These are phyloP conservation scores for Nicotiana attenuata DNA, from an alignment of 257 asterid genomes.

Conservation along the genomic window DNA sequence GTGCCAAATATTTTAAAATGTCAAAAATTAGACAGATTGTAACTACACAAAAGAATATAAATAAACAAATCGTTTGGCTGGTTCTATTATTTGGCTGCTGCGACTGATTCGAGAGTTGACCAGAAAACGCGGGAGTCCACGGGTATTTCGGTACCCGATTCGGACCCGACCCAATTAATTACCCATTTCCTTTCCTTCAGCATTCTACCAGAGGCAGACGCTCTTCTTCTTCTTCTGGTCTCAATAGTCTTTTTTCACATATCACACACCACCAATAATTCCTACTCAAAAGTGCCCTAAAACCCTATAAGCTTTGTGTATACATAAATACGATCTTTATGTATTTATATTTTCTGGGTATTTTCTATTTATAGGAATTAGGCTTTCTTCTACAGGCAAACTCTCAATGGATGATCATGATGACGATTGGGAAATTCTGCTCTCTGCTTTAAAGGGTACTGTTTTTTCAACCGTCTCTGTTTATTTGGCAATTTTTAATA, in stretches of 20 bases:
- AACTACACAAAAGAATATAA: not conserved
- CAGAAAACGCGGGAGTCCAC: slow-evolving; percentile 15
- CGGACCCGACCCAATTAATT: slow-evolving; percentile 14
- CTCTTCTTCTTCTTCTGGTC: not conserved
- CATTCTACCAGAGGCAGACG: not conserved
- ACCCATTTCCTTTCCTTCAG: not conserved
- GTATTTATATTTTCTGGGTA: not conserved
- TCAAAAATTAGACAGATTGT: not conserved
- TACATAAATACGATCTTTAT: not conserved
- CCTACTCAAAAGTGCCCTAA: not conserved
- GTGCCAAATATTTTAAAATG: not conserved
- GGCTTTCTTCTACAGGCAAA: not conserved
- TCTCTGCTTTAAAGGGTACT: slow-evolving; percentile 9
- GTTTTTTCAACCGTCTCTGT: not conserved
- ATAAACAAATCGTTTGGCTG: not conserved
- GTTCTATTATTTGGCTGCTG: not conserved
- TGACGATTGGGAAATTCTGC: slow-evolving; percentile 6
- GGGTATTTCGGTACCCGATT: not conserved
- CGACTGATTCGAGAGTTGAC: not conserved
- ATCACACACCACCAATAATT: not conserved
- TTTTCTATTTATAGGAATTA: not conserved
- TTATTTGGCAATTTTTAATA: not conserved
- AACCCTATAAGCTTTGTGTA: not conserved
- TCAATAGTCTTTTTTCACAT: not conserved
- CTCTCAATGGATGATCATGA: slow-evolving; percentile 15